Percentiles rank a stretch among this genome's conserved stretches.
phyloP scores from a whole-genome alignment of 371 early-diverging fungal genomes.

The Capniomyces stellatus region DNA sequence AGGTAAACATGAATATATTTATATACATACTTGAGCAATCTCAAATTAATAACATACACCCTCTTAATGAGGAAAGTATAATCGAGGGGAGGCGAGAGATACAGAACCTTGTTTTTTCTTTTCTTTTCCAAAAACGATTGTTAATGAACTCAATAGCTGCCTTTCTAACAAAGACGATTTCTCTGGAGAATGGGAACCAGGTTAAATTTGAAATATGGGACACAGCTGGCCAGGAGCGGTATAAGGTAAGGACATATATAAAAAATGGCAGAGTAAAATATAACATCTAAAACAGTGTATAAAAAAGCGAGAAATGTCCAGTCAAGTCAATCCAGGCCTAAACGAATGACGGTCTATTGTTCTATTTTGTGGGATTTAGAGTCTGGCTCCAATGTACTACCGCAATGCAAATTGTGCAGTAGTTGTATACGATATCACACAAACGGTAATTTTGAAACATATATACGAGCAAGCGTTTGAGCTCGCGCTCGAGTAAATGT shows the following conservation, averaged over 20 bases:
- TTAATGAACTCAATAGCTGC: conserved; percentile 34
- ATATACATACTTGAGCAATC: not conserved
- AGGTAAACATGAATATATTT: conserved; percentile 25
- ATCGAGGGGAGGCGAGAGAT: too few relatives aligned
- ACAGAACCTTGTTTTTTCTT: not conserved
- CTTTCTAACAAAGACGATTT: conserved; percentile 56
- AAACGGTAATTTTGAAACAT: conserved; percentile 24
- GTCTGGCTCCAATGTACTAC: conserved; percentile 98
- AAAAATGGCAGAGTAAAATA: too few relatives aligned
- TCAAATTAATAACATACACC: not conserved
- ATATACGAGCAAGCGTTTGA: conserved; percentile 1
- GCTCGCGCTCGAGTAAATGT: too few relatives aligned
- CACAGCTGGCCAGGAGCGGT: conserved; percentile 90
- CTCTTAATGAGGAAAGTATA: too few relatives aligned
- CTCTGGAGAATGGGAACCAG: conserved; percentile 45
- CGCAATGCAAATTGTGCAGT: conserved; percentile 91
- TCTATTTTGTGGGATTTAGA: conserved; percentile 33
- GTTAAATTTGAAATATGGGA: conserved; percentile 89
- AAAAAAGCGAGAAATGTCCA: too few relatives aligned
- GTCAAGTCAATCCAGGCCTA: too few relatives aligned
- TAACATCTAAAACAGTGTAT: too few relatives aligned
- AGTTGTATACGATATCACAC: conserved; percentile 95
- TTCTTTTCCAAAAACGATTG: not conserved
- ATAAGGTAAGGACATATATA: conserved; percentile 37
- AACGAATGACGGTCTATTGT: too few relatives aligned